A percentile compares a stretch with the other conserved stretches of the same genome.
phyloP scores from a whole-genome alignment of 2,329 filamentous ascomycete species.

The Aspergillus unguis region DNA sequence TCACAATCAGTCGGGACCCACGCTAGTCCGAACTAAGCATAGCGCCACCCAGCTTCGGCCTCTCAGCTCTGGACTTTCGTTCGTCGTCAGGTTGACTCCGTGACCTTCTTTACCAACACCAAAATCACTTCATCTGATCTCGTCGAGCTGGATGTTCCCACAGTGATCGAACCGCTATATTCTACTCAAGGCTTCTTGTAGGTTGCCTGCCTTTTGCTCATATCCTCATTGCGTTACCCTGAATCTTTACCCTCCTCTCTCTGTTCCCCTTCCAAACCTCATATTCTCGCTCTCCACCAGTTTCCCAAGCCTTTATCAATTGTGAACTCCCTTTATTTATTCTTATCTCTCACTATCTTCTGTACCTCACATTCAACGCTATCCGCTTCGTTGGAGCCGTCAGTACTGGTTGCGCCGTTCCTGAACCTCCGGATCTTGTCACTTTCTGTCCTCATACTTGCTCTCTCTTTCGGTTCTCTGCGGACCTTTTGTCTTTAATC shows the following conservation, averaged over 20 bases:
- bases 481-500: constrained; percentile 19
- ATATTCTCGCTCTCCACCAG: constrained; percentile 20
- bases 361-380: constrained; percentile 15
- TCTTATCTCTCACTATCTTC: constrained; percentile 9
- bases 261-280: constrained; percentile 16
- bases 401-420: constrained; percentile 21
- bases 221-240: constrained; percentile 21
- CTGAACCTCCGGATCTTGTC: constrained; percentile 14
- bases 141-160: constrained; percentile 17
- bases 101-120: constrained; percentile 2
- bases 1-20: neutral
- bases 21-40: no score
- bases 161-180: constrained; percentile 16
- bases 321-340: constrained; percentile 9
- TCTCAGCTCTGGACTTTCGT: constrained; percentile 1
- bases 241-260: constrained; percentile 18
- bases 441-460: constrained; percentile 5
- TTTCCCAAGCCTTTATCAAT: constrained; percentile 11
- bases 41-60: constrained; percentile 4
- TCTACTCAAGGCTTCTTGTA: constrained; percentile 41
- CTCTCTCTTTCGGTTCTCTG: constrained; percentile 17
- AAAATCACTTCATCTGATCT: constrained; percentile 12
- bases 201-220: constrained; percentile 36
- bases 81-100: neutral
- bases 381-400: constrained; percentile 16